Evolutionary conservation across 805 yeast genomes (phyloP).

Genomic region (Millerozyma miso): DNA sequence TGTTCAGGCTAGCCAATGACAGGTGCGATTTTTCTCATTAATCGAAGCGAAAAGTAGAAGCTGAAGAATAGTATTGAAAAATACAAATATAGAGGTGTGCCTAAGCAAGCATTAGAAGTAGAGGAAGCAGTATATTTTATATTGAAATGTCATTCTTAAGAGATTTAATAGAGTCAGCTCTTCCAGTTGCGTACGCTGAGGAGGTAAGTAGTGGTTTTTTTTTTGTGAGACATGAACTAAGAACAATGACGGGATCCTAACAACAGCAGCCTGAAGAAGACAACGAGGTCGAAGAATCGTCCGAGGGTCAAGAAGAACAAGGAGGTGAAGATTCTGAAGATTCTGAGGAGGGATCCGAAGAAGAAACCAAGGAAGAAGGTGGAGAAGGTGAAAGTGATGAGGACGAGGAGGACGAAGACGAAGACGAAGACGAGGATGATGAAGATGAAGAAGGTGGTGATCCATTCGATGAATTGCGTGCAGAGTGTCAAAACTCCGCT

Average conservation of each 20-base stretch:
- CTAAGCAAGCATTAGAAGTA: constrained; percentile 4
- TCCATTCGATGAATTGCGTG: constrained; percentile 34
- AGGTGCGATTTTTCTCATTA: constrained; percentile 23
- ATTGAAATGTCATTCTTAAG: constrained; percentile 47
- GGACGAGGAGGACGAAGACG: constrained; percentile 51
- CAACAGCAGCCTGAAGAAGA: constrained; percentile 20
- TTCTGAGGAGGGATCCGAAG: constrained; percentile 32
- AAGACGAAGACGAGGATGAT: constrained; percentile 61
- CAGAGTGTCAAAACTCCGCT: constrained; percentile 63
- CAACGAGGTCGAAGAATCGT: constrained; percentile 14
- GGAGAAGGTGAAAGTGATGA: constrained; percentile 37
- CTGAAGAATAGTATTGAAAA: background rate
- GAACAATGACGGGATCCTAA: background rate
- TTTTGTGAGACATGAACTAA: background rate
- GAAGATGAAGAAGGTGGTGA: constrained; percentile 64
- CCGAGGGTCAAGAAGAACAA: background rate
- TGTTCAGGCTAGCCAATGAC: constrained; percentile 19
- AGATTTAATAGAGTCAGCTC: constrained; percentile 75
- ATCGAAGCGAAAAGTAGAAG: constrained; percentile 2
- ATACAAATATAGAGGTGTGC: background rate
- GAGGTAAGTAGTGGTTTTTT: constrained; percentile 38
- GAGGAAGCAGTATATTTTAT: background rate
- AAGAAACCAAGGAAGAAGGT: constrained; percentile 15
- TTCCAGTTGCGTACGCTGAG: constrained; percentile 86
- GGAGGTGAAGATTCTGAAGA: constrained; percentile 10